Conservation (phyloP, 73 alveolate genomes). For the Symbiodinium pilosum region DNA sequence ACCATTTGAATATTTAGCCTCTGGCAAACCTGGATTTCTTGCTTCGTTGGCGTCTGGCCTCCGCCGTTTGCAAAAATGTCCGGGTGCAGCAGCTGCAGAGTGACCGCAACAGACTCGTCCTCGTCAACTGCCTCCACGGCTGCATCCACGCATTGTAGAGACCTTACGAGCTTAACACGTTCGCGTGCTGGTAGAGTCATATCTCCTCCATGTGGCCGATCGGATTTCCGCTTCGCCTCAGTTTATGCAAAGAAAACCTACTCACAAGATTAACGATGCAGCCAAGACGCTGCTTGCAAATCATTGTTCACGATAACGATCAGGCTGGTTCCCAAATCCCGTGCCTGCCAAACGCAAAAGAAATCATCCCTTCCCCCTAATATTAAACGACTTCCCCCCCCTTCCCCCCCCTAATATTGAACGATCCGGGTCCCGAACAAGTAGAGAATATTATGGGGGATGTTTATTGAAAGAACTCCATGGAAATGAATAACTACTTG, state of each 20-base stretch:
- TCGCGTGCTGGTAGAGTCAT: slow-evolving; percentile 72
- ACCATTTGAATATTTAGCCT: slow-evolving; percentile 56
- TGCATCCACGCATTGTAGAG: slow-evolving; percentile 83
- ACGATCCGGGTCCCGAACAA: too few species aligned
- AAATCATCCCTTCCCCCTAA: too few species aligned
- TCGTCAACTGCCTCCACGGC: slow-evolving; percentile 88
- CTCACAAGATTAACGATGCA: not conserved
- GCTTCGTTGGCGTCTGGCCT: slow-evolving; percentile 35
- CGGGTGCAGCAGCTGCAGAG: slow-evolving; percentile 85
- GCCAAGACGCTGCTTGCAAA: slow-evolving; percentile 39
- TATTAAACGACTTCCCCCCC: too few species aligned
- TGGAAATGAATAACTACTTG: too few species aligned
- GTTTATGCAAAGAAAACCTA: not conserved
- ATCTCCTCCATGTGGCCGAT: not conserved
- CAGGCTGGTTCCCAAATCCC: slow-evolving; percentile 49
- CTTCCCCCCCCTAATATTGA: too few species aligned
- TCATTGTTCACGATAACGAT: slow-evolving; percentile 92
- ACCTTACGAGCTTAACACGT: slow-evolving; percentile 85
- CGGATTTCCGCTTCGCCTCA: not conserved
- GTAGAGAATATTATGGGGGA: too few species aligned
- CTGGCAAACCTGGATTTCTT: slow-evolving; percentile 59
- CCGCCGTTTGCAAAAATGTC: slow-evolving; percentile 90
- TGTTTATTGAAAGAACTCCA: too few species aligned
- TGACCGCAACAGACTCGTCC: slow-evolving; percentile 65
- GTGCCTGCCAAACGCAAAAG: slow-evolving; percentile 23